These are phyloP conservation scores for Curvularia sp. DNA, from an alignment of 2,329 filamentous ascomycete genomes.

Conservation along the genomic window DNA sequence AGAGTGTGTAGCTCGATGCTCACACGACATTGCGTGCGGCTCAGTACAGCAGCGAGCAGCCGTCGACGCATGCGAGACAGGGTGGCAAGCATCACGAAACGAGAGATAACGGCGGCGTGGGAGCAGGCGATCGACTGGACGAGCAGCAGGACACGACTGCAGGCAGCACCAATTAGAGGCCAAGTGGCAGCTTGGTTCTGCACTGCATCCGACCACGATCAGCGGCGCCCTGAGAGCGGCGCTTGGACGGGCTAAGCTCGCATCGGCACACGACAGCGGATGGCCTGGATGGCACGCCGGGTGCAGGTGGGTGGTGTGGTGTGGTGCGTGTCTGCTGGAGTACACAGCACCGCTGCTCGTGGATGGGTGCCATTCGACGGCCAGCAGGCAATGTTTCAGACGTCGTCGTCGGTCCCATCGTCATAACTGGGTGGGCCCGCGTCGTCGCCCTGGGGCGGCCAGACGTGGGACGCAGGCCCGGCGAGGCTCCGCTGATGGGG, in stretches of 20 bases:
- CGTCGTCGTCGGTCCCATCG: slow-evolving; percentile 17
- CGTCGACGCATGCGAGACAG: slow-evolving; percentile 7
- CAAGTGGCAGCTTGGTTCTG: slow-evolving; percentile 32
- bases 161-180: slow-evolving; percentile 31
- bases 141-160: neutral
- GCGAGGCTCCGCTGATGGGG: slow-evolving; percentile 4
- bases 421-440: slow-evolving; percentile 1
- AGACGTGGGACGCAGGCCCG: neutral
- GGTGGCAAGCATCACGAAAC: slow-evolving; percentile 35
- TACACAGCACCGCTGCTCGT: neutral
- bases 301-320: slow-evolving; percentile 5
- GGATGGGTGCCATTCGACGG: neutral
- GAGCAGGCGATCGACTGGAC: slow-evolving; percentile 18
- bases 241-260: slow-evolving; percentile 25
- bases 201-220: slow-evolving; percentile 19
- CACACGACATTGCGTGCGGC: slow-evolving; percentile 10
- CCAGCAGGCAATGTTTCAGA: slow-evolving; percentile 35
- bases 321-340: neutral
- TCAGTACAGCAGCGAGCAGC: slow-evolving; percentile 1
- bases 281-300: slow-evolving; percentile 15
- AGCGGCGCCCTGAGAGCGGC: slow-evolving; percentile 21
- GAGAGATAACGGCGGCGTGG: slow-evolving; percentile 32
- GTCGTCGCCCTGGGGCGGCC: neutral
- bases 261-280: slow-evolving; percentile 32
- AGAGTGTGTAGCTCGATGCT: slow-evolving; percentile 7